Evolutionary conservation across 768 basidiomycete genomes (phyloP).

Genomic region (Leccinum broughii): DNA sequence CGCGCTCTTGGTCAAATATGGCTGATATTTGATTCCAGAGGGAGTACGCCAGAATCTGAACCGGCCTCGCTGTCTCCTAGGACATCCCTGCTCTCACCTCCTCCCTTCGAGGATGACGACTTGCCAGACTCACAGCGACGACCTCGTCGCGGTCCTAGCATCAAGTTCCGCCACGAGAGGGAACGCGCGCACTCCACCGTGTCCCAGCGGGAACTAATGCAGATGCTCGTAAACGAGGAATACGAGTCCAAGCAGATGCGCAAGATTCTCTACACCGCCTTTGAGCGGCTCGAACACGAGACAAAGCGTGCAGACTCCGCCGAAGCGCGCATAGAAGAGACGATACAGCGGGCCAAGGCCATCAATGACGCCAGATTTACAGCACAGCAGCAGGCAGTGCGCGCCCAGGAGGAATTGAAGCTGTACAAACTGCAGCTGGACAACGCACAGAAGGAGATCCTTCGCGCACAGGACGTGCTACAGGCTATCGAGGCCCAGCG

Average conservation of each 20-base stretch:
- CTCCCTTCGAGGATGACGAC: conserved; percentile 15
- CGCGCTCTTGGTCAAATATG: not conserved
- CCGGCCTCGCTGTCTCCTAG: conserved; percentile 30
- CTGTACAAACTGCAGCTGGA: conserved; percentile 60
- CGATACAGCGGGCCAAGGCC: conserved; percentile 28
- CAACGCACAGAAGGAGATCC: conserved; percentile 59
- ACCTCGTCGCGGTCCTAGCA: conserved; percentile 30
- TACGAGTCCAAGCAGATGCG: conserved; percentile 42
- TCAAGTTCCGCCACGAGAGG: conserved; percentile 35
- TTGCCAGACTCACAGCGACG: conserved; percentile 5
- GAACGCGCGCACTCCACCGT: conserved; percentile 35
- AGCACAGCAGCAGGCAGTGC: conserved; percentile 32
- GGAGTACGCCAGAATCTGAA: conserved; percentile 28
- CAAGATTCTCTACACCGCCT: conserved; percentile 37
- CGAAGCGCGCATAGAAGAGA: conserved; percentile 35
- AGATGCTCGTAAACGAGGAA: conserved; percentile 41
- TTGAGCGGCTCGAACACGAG: conserved; percentile 40
- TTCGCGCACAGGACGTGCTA: conserved; percentile 53
- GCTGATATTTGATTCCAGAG: conserved; percentile 12
- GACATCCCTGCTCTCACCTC: conserved; percentile 29
- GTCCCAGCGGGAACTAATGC: conserved; percentile 32
- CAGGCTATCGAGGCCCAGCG: conserved; percentile 49
- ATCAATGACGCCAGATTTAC: conserved; percentile 34
- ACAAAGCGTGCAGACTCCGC: conserved; percentile 37
- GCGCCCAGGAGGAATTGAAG: conserved; percentile 48